These are phyloP conservation scores for Aphanocladium album DNA, from an alignment of 2,329 filamentous ascomycete genomes.

Conservation along the genomic window DNA sequence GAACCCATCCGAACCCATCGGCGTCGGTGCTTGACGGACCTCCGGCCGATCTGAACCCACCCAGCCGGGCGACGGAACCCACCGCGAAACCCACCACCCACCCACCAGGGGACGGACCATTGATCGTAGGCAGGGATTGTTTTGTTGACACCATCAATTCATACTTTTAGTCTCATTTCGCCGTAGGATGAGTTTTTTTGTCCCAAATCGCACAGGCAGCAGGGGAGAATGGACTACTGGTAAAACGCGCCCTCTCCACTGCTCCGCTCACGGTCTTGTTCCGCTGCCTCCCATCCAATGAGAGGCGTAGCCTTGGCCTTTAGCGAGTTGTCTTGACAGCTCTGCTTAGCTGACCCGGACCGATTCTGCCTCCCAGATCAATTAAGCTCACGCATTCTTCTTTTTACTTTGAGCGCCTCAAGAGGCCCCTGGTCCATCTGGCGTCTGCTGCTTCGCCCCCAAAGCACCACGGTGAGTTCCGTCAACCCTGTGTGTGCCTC, in stretches of 20 bases:
- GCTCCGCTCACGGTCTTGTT: neutral
- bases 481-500: neutral
- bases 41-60: slow-evolving; percentile 11
- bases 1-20: slow-evolving; percentile 5
- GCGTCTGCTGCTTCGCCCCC: neutral
- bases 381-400: neutral
- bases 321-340: neutral
- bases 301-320: neutral
- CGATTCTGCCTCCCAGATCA: neutral
- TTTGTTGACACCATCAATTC: neutral
- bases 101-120: neutral
- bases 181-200: neutral
- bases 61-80: neutral
- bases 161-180: neutral
- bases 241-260: neutral
- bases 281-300: neutral
- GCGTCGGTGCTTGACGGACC: slow-evolving; percentile 9
- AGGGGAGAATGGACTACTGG: neutral
- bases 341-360: neutral
- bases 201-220: neutral
- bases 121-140: neutral
- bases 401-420: neutral
- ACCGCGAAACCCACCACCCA: neutral
- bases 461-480: neutral
- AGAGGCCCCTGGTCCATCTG: neutral